These are phyloP conservation scores for Cetradonia linearis DNA, from an alignment of 495 filamentous ascomycete species.

Conservation along the genomic window DNA sequence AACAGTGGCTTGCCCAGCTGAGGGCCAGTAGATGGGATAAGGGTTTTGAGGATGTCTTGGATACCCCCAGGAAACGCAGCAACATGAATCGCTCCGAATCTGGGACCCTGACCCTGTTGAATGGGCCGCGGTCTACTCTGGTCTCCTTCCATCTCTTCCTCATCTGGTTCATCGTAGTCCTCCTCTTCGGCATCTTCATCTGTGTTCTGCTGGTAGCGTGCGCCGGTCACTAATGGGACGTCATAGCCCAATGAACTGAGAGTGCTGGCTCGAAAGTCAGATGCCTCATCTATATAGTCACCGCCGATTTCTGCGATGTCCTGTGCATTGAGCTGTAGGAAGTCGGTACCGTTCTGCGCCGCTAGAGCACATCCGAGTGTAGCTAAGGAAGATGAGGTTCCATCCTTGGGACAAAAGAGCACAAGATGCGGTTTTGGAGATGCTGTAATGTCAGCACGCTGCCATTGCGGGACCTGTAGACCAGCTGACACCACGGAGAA, in stretches of 20 bases:
- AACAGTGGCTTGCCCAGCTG: not conserved
- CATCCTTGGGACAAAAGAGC: constrained; percentile 54
- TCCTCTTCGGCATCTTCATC: constrained; percentile 32
- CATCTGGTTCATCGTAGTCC: constrained; percentile 34
- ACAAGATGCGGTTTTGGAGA: constrained; percentile 53
- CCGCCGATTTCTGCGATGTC: constrained; percentile 72
- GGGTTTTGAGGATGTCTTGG: constrained; percentile 12
- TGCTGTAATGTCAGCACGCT: constrained; percentile 36
- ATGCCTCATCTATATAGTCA: constrained; percentile 56
- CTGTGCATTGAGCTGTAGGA: constrained; percentile 66
- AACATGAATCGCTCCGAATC: constrained; percentile 7
- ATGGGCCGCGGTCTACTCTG: constrained; percentile 8
- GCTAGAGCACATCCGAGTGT: constrained; percentile 50
- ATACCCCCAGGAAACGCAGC: constrained; percentile 5
- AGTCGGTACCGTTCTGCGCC: constrained; percentile 52
- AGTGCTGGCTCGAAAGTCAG: constrained; percentile 33
- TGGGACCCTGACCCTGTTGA: constrained; percentile 1
- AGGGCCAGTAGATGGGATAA: constrained; percentile 3
- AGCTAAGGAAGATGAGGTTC: constrained; percentile 48
- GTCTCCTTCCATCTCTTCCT: constrained; percentile 21
- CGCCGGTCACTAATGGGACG: constrained; percentile 31
- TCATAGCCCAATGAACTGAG: constrained; percentile 58
- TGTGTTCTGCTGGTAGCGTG: constrained; percentile 24
- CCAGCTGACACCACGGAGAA: constrained; percentile 19
- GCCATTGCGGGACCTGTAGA: constrained; percentile 18